Percentiles rank a stretch among this genome's conserved stretches.
These are phyloP conservation scores for Pythium periplocum DNA, from an alignment of 352 stramenopile genomes.

Conservation along the genomic window DNA sequence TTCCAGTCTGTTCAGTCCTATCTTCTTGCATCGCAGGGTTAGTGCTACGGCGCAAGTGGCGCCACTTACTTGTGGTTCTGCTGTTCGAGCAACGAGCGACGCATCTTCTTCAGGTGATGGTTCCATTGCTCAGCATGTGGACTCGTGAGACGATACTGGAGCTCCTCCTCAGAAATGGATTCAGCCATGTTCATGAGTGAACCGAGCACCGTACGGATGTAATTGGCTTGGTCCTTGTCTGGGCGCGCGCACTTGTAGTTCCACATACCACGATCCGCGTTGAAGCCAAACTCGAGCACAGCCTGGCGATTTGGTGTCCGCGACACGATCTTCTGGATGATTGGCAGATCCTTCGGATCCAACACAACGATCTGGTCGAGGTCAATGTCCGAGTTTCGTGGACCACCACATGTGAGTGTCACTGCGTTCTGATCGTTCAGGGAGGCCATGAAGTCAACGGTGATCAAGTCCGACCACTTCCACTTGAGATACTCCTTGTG, in stretches of 20 bases:
- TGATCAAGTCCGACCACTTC: slow-evolving; percentile 91
- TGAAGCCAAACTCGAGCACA: slow-evolving; percentile 86
- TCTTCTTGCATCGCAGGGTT: too few relatives aligned
- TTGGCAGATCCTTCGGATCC: slow-evolving; percentile 64
- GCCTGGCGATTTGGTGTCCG: slow-evolving; percentile 51
- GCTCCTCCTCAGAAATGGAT: slow-evolving; percentile 86
- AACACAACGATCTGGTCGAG: slow-evolving; percentile 80
- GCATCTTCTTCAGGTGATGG: slow-evolving; percentile 78
- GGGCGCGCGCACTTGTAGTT: slow-evolving; percentile 86
- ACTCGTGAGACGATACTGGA: slow-evolving; percentile 83
- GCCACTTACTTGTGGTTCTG: slow-evolving; percentile 31
- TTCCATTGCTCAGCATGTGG: slow-evolving; percentile 74
- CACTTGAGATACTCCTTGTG: slow-evolving; percentile 90
- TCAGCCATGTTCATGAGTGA: slow-evolving; percentile 90
- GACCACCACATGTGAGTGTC: slow-evolving; percentile 64
- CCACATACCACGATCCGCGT: slow-evolving; percentile 84
- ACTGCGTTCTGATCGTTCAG: slow-evolving; percentile 56
- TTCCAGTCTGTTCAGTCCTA: too few relatives aligned
- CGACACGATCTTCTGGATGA: slow-evolving; percentile 62
- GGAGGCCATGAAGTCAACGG: slow-evolving; percentile 76
- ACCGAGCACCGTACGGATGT: slow-evolving; percentile 86
- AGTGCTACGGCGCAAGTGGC: not conserved
- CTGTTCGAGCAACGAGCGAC: slow-evolving; percentile 55
- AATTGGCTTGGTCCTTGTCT: slow-evolving; percentile 88
- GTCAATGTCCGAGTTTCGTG: slow-evolving; percentile 72